Evolutionary conservation across 2,329 filamentous ascomycete species (phyloP).

Genomic region (Plectosphaerella sp.): DNA sequence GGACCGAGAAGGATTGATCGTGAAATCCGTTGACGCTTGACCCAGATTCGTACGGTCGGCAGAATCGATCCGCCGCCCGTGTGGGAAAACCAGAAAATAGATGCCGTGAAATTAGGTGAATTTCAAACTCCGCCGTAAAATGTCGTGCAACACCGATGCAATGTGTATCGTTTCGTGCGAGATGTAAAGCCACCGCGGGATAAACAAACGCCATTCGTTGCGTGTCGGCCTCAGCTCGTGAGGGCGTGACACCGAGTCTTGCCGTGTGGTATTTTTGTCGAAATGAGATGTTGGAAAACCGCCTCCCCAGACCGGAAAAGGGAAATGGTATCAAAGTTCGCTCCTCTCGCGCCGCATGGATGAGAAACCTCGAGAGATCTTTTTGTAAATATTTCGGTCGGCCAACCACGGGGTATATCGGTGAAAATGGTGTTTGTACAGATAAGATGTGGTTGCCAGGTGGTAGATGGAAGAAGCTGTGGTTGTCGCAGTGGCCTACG

Average conservation of each 20-base stretch:
- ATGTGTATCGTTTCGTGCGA: constrained; percentile 25
- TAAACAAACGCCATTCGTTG: constrained; percentile 36
- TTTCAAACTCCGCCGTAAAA: constrained; percentile 37
- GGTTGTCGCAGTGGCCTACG: constrained; percentile 15
- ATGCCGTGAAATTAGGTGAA: constrained; percentile 17
- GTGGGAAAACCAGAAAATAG: constrained; percentile 15
- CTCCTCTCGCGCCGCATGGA: constrained; percentile 30
- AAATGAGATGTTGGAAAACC: constrained; percentile 12
- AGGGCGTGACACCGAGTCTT: constrained; percentile 16
- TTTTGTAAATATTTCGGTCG: constrained; percentile 12
- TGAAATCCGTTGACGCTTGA: constrained; percentile 16
- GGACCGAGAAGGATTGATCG: constrained; percentile 13
- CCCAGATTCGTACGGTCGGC: constrained; percentile 1
- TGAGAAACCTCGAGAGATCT: constrained; percentile 13
- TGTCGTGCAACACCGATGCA: constrained; percentile 42
- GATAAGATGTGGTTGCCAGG: constrained; percentile 20
- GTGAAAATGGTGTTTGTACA: constrained; percentile 45
- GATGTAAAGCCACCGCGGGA: constrained; percentile 38
- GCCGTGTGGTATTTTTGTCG: constrained; percentile 8
- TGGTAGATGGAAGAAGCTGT: constrained; percentile 21
- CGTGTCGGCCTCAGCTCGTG: constrained; percentile 30
- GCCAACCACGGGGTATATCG: constrained; percentile 35
- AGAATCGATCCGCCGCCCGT: constrained; percentile 24
- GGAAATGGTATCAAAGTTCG: constrained; percentile 38
- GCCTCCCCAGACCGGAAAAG: constrained; percentile 20